Base-by-base conservation (phyloP, 176 grass and related monocot species). In the Oryza coarctata region DNA sequence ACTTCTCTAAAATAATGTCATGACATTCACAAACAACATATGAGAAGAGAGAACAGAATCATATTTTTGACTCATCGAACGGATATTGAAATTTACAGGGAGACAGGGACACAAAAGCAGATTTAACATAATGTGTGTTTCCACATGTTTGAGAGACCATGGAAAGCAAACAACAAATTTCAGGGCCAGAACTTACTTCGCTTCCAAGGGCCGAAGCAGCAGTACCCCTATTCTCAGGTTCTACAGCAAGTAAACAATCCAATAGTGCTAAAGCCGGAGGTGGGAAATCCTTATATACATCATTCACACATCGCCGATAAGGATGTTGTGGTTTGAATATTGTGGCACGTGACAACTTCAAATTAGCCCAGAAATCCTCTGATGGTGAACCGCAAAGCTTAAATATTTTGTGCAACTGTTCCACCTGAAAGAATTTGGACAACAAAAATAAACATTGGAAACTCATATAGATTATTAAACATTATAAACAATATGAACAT, bases 341-440 rank as follows among this genome's bases (percentile, higher is more conserved):
- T 17, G 94, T 87, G 57, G 91, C 91, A 72, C 89, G 91, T 4
- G 94, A 89, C 61, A 94, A 55, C 78, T 97, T 97, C 70, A 91
- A 83, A 60, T 84, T 94, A 58, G 73, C 86, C 94, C 94, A 97
- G 60, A 94, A 97, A 65, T 97, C 91, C 84, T 97, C 94, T 15
- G 94, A 91, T 10, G 94, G 94, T 61, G 94, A 97, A 63, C 94
- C 94, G 86, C 94, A 94, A 84, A 97, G 82, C 78, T 97, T 97
- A 73, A 97, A 97, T 87, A 97, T 97, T 70, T 94, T 97, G 76
- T 97, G 94, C 75, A 97, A 87, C 86, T 97, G 94, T 82, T 97
- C 94, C 75, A 97, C 94, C 94, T 97, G 82, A 27, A 68, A 77
- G 34, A 63, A 35, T 81, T 71, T 39, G 22, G 58, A 34, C 4